A percentile compares a stretch with the other conserved stretches of the same genome.
Conservation (phyloP, 352 stramenopile species). For the Elongisporangium undulatum region DNA sequence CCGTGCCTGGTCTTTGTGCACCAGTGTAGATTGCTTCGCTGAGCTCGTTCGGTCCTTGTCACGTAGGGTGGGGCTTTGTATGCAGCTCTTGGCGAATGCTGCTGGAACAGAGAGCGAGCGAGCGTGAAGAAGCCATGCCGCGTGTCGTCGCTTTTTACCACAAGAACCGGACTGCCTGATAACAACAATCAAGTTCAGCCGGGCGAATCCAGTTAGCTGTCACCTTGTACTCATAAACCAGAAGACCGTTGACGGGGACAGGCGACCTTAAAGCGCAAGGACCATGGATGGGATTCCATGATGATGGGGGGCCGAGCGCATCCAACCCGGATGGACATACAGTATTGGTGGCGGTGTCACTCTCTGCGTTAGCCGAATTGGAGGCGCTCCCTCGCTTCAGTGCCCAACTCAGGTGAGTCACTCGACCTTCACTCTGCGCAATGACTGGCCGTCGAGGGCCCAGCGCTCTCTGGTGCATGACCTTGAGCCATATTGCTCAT, state of each 20-base stretch:
- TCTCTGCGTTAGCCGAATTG: not conserved
- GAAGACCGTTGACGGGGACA: not conserved
- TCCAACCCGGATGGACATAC: not conserved
- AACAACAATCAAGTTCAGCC: not conserved
- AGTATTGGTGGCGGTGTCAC: not conserved
- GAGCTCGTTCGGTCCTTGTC: not conserved
- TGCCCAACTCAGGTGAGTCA: not conserved
- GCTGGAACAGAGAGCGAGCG: not conserved
- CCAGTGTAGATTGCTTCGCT: not conserved
- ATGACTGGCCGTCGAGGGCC: not conserved
- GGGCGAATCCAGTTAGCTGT: not conserved
- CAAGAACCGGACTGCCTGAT: not conserved
- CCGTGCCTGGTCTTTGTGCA: not conserved
- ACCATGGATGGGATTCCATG: not conserved
- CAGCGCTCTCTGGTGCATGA: not conserved
- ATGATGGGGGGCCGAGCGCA: not conserved
- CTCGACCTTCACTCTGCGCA: not conserved
- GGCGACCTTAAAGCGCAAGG: not conserved
- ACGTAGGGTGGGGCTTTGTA: not conserved
- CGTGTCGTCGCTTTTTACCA: not conserved
- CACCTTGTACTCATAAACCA: not conserved
- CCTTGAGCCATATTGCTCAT: not conserved
- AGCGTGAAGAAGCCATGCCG: not conserved
- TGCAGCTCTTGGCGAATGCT: not conserved
- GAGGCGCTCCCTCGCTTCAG: not conserved